phyloP scores from a whole-genome alignment of 2,329 filamentous ascomycete genomes.

The Chaetomium olivaceum region DNA sequence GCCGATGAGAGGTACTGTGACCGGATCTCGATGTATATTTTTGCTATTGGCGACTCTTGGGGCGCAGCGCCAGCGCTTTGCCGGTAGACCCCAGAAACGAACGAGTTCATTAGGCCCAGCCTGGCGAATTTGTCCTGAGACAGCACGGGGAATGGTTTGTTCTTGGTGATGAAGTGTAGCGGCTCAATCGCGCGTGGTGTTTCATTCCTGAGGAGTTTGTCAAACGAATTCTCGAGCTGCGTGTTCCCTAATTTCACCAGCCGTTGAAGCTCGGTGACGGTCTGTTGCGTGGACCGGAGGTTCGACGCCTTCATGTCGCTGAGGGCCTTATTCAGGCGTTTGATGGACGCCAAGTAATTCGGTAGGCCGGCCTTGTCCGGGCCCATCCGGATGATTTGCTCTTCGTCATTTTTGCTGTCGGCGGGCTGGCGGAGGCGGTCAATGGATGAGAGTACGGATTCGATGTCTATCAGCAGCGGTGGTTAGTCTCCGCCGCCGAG shows the following conservation, averaged over 20 bases:
- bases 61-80: slow-evolving; percentile 46
- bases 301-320: slow-evolving; percentile 86
- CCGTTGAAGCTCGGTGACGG: slow-evolving; percentile 74
- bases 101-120: slow-evolving; percentile 75
- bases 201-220: slow-evolving; percentile 71
- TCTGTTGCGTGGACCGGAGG: slow-evolving; percentile 85
- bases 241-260: slow-evolving; percentile 77
- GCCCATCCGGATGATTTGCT: slow-evolving; percentile 85
- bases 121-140: slow-evolving; percentile 73
- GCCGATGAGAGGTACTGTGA: slow-evolving; percentile 83
- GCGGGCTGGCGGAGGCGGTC: slow-evolving; percentile 86
- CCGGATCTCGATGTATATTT: slow-evolving; percentile 81
- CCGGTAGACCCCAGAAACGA: slow-evolving; percentile 64
- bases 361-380: slow-evolving; percentile 78
- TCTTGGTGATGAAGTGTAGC: slow-evolving; percentile 88
- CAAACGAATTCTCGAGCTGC: slow-evolving; percentile 82
- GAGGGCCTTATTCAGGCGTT: slow-evolving; percentile 83
- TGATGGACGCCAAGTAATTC: slow-evolving; percentile 85
- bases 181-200: slow-evolving; percentile 82
- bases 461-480: slow-evolving; percentile 63
- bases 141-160: slow-evolving; percentile 78
- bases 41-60: slow-evolving; percentile 70
- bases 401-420: slow-evolving; percentile 88
- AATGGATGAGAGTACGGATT: slow-evolving; percentile 81
- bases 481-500: background rate